Percentiles rank a stretch among this genome's conserved stretches.
These are phyloP conservation scores for Ophioceras dolichostomum DNA, from an alignment of 2,329 filamentous ascomycete genomes.

Conservation along the genomic window DNA sequence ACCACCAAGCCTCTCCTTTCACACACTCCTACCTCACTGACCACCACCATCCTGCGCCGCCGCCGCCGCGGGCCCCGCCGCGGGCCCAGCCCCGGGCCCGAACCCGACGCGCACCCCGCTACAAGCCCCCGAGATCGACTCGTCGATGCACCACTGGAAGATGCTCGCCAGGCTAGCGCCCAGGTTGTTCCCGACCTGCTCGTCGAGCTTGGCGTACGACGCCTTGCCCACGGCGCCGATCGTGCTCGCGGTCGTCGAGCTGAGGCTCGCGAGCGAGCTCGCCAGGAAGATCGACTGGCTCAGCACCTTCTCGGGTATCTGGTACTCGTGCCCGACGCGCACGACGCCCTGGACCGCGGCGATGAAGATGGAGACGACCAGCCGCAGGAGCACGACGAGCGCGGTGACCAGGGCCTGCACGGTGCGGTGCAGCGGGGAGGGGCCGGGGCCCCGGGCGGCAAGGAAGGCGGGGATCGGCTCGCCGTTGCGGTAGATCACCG, in stretches of 20 bases:
- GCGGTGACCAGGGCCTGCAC: conserved; percentile 94
- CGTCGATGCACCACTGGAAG: conserved; percentile 2
- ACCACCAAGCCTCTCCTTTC: too few species aligned
- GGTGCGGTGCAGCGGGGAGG: conserved; percentile 97
- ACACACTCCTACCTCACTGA: too few species aligned
- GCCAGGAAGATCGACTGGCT: conserved; percentile 1
- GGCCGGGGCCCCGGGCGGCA: conserved; percentile 18
- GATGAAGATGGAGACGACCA: not conserved
- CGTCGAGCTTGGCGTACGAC: conserved; percentile 3
- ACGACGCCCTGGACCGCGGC: conserved; percentile 1
- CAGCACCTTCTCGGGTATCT: conserved; percentile 3
- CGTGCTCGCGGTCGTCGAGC: conserved; percentile 2
- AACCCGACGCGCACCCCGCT: conserved; percentile 2
- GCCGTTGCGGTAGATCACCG: not conserved
- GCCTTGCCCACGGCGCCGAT: conserved; percentile 3
- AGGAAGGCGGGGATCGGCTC: not conserved
- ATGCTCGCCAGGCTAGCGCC: too few species aligned
- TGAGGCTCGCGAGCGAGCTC: conserved; percentile 2
- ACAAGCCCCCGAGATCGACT: conserved; percentile 2
- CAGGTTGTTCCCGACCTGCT: conserved; percentile 1
- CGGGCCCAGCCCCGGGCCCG: not conserved
- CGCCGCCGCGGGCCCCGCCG: too few species aligned
- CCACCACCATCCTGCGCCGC: too few species aligned
- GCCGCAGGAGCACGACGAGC: conserved; percentile 41
- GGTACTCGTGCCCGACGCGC: conserved; percentile 3